Conservation (phyloP, 306 rosid genomes). For the Dryas drummondii region DNA sequence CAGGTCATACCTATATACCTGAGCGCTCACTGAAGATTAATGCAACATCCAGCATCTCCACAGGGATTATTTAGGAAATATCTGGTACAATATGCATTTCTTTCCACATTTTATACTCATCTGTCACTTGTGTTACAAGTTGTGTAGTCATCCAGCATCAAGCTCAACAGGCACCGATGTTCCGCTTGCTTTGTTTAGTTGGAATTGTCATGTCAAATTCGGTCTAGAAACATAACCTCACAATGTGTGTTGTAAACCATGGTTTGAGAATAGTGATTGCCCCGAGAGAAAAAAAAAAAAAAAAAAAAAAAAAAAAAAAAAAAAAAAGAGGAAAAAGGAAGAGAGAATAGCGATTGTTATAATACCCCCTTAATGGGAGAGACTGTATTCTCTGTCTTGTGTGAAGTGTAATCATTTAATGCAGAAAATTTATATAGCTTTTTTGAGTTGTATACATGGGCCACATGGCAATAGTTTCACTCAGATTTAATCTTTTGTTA, state of each 20-base stretch:
- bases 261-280: constrained; percentile 35
- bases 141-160: constrained; percentile 16
- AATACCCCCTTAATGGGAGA: constrained; percentile 31
- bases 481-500: background rate
- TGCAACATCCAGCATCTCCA: constrained; percentile 73
- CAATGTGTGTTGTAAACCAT: constrained; percentile 34
- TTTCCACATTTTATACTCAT: constrained; percentile 16
- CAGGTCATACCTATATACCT: constrained; percentile 80
- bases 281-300: background rate
- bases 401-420: constrained; percentile 38
- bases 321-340: too few relatives aligned
- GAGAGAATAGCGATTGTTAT: background rate
- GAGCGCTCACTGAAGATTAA: constrained; percentile 69
- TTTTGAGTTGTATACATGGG: background rate
- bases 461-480: background rate
- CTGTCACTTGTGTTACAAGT: background rate
- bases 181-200: constrained; percentile 17
- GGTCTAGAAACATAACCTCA: constrained; percentile 26
- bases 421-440: background rate
- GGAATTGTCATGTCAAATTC: constrained; percentile 32
- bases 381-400: constrained; percentile 37
- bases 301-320: too few relatives aligned
- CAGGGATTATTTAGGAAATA: constrained; percentile 44
- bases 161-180: constrained; percentile 29
- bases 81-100: constrained; percentile 21